Conservation (phyloP, 208 protist genomes). For the Entamoeba histolytica region DNA sequence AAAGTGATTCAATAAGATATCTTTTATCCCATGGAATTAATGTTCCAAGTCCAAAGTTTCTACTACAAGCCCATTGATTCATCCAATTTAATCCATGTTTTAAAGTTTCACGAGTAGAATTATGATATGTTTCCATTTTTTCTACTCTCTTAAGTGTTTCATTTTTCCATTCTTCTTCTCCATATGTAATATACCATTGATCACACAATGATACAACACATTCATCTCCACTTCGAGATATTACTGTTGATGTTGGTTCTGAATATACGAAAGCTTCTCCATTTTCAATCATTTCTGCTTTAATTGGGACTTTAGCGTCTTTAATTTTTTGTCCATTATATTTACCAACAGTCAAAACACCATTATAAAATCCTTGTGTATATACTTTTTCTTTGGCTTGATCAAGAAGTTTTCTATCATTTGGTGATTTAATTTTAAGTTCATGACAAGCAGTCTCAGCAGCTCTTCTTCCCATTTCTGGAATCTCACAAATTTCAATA, state of each 20-base stretch:
- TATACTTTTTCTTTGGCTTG: conserved; percentile 78
- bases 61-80: conserved; percentile 91
- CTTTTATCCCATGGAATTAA: conserved; percentile 72
- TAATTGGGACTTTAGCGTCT: conserved; percentile 61
- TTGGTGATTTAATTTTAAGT: conserved; percentile 72
- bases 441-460: conserved; percentile 70
- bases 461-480: conserved; percentile 48
- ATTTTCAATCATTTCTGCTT: conserved; percentile 18
- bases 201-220: conserved; percentile 91
- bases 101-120: conserved; percentile 66
- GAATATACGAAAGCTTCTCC: conserved; percentile 53
- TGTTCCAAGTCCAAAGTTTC: conserved; percentile 93
- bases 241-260: conserved; percentile 78
- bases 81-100: conserved; percentile 78
- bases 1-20: conserved; percentile 96
- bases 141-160: background rate
- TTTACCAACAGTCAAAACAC: conserved; percentile 53
- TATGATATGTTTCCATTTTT: conserved; percentile 65
- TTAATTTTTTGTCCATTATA: conserved; percentile 46
- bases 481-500: conserved; percentile 77
- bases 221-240: conserved; percentile 82
- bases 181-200: conserved; percentile 98
- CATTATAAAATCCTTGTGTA: conserved; percentile 87
- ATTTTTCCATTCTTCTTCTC: conserved; percentile 52
- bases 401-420: conserved; percentile 70